Percentiles rank a stretch among this genome's conserved stretches.
Conservation (phyloP, 441 rosid species). For the Syzygium syzygioides region DNA sequence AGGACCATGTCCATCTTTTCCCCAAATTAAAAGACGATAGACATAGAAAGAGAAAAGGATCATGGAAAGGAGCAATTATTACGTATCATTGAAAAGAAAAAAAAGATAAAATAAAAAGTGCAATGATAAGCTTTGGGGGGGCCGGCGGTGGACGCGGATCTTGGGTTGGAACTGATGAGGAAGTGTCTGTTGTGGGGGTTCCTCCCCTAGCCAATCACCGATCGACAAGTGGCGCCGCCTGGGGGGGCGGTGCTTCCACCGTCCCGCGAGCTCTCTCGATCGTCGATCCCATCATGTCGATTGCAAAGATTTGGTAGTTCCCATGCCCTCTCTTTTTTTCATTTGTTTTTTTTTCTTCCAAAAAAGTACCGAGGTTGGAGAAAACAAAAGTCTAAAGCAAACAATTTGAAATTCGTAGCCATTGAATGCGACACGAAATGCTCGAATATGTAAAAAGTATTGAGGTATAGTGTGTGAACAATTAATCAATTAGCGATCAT, state of each 20-base stretch:
- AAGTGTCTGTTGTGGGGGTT: not conserved
- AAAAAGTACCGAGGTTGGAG: not conserved
- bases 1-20: not conserved
- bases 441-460: not conserved
- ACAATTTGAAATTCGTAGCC: not conserved
- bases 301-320: not conserved
- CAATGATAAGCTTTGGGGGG: not conserved
- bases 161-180: not conserved
- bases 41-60: not conserved
- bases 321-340: too few species aligned
- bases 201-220: not conserved
- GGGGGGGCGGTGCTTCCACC: not conserved
- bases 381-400: not conserved
- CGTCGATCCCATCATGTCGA: not conserved
- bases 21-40: not conserved
- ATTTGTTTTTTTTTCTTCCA: not conserved
- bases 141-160: not conserved
- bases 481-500: fast-evolving
- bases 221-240: not conserved
- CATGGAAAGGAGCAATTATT: not conserved
- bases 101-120: not conserved
- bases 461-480: not conserved
- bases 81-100: not conserved
- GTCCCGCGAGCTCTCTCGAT: not conserved
- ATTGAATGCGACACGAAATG: not conserved